Base-by-base conservation (phyloP, 129 eudicot genomes). In the Mikania micrantha region DNA sequence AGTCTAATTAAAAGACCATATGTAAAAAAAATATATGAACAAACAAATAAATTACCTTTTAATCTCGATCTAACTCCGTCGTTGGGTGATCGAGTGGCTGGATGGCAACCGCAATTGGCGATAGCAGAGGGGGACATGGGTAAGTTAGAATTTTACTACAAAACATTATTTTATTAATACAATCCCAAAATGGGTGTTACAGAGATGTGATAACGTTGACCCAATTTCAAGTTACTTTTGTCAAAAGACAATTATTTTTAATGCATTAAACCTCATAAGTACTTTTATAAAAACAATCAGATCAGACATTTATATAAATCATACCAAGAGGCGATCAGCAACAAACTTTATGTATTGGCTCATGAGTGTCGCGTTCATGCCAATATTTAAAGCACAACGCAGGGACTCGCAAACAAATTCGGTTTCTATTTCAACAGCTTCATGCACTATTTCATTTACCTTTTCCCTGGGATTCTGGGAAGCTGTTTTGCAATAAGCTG, bases 351-450 rank as follows among this genome's bases (percentile, higher is more conserved):
- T 87, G 71, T 90, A 90, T 64, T 84, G 95, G 74, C 95, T 84
- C 97, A 90, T 90, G 28, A 90, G 78, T 15, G 68, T 58, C 32
- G 95, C 74, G 40, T 90, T 90, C 97, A 90, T 90, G 76, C 97
- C 97, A 73, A 90, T 82, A n/a, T n/a, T n/a, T 25, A 90, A 73
- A 21, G 86, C 91, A 64, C 95, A 86, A 0, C 95, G 97, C 19
- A 90, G 88, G 35, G 97, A 87, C 34, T 90, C 95, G 53, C 90
- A 86, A 24, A 90, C 91, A 67, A 90, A 90, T 69, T 84, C 83
- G 15, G 67, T 86, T 76, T 90, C 97, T 67, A 90, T 90, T 66
- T 87, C 95, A 36, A 90, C 97, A 29, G 97, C 91, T 78, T 86
- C 91, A 15, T 73, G 77, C 52, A 90, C 86, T 32, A 90, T 90